Evolutionary conservation across 495 filamentous ascomycete genomes (phyloP).

Genomic region (Aspergillus taichungensis): DNA sequence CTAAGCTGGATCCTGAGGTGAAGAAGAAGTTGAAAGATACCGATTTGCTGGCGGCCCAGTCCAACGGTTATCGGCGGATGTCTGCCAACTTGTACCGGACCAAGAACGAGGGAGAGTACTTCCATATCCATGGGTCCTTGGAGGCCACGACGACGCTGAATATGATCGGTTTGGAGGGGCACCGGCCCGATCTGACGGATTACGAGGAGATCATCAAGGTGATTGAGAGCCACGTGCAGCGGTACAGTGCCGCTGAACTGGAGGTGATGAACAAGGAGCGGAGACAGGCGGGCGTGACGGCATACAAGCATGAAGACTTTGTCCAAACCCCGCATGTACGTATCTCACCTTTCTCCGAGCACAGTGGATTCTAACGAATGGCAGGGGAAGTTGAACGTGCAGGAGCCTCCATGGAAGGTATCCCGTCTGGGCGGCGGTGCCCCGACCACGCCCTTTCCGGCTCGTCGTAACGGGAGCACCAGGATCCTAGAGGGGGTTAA

Average conservation of each 20-base stretch:
- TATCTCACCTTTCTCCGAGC: conserved; percentile 6
- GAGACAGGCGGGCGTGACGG: conserved; percentile 58
- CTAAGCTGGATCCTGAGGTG: conserved; percentile 51
- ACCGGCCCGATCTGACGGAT: conserved; percentile 53
- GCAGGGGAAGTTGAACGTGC: conserved; percentile 39
- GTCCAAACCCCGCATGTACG: conserved; percentile 50
- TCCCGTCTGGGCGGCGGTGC: conserved; percentile 34
- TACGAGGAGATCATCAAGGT: conserved; percentile 57
- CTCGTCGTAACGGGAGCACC: conserved; percentile 17
- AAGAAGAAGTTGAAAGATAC: conserved; percentile 60
- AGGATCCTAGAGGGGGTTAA: conserved; percentile 29
- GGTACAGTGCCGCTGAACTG: conserved; percentile 53
- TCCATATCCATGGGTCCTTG: conserved; percentile 71
- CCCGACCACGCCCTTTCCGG: conserved; percentile 46
- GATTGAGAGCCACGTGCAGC: conserved; percentile 56
- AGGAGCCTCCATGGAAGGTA: conserved; percentile 48
- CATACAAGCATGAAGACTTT: conserved; percentile 58
- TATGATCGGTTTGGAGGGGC: conserved; percentile 62
- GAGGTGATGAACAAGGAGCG: conserved; percentile 54
- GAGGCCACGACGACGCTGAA: conserved; percentile 58
- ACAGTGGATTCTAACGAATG: conserved; percentile 9
- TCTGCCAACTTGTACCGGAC: conserved; percentile 71
- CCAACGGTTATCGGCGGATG: conserved; percentile 61
- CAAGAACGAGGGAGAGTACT: conserved; percentile 54
- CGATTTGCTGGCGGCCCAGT: conserved; percentile 61